Conservation (phyloP, 352 stramenopile species). For the Thraustochytrium sp. region DNA sequence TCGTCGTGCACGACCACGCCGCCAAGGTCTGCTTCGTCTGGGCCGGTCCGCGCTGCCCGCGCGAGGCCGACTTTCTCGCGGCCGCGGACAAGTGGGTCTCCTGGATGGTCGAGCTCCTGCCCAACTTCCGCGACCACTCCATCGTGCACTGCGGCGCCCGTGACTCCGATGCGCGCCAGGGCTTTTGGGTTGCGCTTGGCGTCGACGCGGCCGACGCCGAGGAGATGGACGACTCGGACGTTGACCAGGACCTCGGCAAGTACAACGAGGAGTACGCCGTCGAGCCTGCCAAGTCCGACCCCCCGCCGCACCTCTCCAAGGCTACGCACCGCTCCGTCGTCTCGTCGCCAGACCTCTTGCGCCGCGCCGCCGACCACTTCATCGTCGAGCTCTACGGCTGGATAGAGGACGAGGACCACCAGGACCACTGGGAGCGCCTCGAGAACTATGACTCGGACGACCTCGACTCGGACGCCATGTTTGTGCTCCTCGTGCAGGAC, state of each 20-base stretch:
- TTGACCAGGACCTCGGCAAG: slow-evolving; percentile 35
- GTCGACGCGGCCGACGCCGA: slow-evolving; percentile 8
- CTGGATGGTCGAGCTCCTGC: slow-evolving; percentile 26
- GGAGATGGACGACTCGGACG: slow-evolving; percentile 17
- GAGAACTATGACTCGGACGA: slow-evolving; percentile 30
- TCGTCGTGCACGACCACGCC: neutral
- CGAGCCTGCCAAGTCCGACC: neutral
- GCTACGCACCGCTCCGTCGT: neutral
- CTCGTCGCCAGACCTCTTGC: neutral
- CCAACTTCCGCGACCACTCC: neutral
- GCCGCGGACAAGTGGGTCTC: neutral
- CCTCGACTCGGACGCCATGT: neutral
- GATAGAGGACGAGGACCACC: slow-evolving; percentile 18
- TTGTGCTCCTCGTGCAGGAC: slow-evolving; percentile 20
- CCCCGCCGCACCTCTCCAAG: neutral
- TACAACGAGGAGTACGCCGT: slow-evolving; percentile 23
- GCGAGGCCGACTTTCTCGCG: neutral
- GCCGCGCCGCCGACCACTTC: neutral
- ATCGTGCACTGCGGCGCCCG: neutral
- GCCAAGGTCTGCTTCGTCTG: neutral
- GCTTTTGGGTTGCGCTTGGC: slow-evolving; percentile 14
- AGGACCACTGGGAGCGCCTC: neutral
- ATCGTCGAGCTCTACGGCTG: slow-evolving; percentile 12
- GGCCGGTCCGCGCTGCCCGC: neutral
- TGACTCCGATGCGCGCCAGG: neutral